phyloP scores from a whole-genome alignment of 192 early-diverging fungal genomes.

The Rhizoclosmatium globosum region DNA sequence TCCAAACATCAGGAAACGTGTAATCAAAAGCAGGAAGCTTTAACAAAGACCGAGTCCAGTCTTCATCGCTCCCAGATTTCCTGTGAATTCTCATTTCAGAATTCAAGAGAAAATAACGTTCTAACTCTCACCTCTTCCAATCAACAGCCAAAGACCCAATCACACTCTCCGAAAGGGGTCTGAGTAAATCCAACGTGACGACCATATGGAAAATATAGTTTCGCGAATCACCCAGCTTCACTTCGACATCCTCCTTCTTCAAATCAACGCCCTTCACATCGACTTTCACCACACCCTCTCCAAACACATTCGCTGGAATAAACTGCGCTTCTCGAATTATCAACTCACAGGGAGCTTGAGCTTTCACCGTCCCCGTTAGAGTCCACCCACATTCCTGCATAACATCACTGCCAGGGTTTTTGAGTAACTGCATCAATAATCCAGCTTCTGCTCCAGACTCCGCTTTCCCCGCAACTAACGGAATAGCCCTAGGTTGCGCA shows the following conservation, averaged over 20 bases:
- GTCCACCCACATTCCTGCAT: constrained; percentile 12
- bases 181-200: neutral
- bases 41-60: constrained; percentile 5
- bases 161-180: neutral
- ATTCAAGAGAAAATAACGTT: neutral
- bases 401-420: neutral
- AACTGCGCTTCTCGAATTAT: neutral
- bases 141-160: constrained; percentile 7
- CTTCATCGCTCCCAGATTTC: neutral
- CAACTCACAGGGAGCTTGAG: constrained; percentile 18
- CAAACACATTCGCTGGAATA: neutral
- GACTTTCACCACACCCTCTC: neutral
- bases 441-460: neutral
- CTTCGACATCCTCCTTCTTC: neutral
- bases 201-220: constrained; percentile 26
- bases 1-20: constrained; percentile 29
- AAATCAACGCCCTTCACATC: constrained; percentile 15
- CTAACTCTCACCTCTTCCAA: constrained; percentile 14
- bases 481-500: constrained; percentile 17
- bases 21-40: constrained; percentile 30
- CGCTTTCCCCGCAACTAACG: neutral
- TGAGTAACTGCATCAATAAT: neutral
- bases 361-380: constrained; percentile 4
- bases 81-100: neutral
- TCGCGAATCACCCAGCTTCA: constrained; percentile 13